Conservation (phyloP, 768 basidiomycete species). For the Coprinellus aureogranulatus region DNA sequence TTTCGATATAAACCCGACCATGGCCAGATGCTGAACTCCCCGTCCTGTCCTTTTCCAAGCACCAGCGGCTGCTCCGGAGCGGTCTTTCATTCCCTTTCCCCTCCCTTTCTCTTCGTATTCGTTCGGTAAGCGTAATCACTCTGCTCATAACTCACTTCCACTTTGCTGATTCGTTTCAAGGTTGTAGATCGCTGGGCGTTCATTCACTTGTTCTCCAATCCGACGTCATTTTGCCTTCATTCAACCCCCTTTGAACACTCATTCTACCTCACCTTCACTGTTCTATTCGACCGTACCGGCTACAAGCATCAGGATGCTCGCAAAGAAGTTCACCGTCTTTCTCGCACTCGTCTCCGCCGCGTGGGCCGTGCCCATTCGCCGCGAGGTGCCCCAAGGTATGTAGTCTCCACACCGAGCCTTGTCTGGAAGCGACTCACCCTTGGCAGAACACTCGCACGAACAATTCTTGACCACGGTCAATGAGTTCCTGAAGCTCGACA, state of each 20-base stretch:
- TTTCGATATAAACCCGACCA: not conserved
- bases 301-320: slow-evolving; percentile 22
- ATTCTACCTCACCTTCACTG: too few relatives aligned
- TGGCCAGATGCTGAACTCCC: not conserved
- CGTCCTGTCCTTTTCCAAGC: slow-evolving; percentile 5
- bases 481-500: slow-evolving; percentile 48
- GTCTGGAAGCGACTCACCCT: too few relatives aligned
- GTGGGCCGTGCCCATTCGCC: slow-evolving; percentile 42
- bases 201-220: not conserved
- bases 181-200: slow-evolving; percentile 29
- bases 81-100: slow-evolving; percentile 18
- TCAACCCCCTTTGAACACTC: slow-evolving; percentile 13
- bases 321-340: slow-evolving; percentile 17
- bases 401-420: too few relatives aligned
- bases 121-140: not conserved
- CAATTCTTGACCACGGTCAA: slow-evolving; percentile 52
- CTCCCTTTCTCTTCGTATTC: slow-evolving; percentile 33
- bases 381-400: slow-evolving; percentile 68
- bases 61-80: slow-evolving; percentile 10
- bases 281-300: slow-evolving; percentile 12
- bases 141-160: not conserved
- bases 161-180: not conserved
- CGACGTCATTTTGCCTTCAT: too few relatives aligned
- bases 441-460: slow-evolving; percentile 66
- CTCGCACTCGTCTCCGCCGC: slow-evolving; percentile 27